Conservation (phyloP, 2,329 filamentous ascomycete genomes). For the Penicillium griseofulvum region DNA sequence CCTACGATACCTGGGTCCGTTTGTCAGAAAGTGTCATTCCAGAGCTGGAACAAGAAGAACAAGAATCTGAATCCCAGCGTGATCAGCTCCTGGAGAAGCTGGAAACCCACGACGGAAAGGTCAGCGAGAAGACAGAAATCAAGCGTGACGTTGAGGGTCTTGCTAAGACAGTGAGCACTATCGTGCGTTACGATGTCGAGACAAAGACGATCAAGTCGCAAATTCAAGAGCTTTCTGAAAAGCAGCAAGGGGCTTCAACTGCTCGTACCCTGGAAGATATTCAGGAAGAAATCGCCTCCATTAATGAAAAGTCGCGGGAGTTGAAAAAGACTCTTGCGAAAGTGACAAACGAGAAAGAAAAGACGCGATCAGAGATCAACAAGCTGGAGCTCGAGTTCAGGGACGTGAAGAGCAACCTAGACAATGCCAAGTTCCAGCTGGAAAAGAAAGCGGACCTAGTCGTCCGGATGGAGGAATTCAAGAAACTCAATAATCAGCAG, state of each 20-base stretch:
- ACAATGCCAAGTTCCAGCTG: constrained; percentile 67
- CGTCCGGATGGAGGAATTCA: constrained; percentile 70
- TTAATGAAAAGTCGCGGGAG: constrained; percentile 65
- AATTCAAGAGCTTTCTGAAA: constrained; percentile 70
- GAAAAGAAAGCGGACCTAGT: constrained; percentile 75
- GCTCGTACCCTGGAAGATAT: constrained; percentile 78
- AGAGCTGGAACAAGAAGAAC: constrained; percentile 61
- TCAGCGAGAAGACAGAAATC: constrained; percentile 61
- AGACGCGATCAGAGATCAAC: constrained; percentile 65
- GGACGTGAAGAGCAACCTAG: constrained; percentile 71
- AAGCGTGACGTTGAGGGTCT: constrained; percentile 74
- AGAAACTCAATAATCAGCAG: constrained; percentile 65
- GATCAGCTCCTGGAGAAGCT: constrained; percentile 59
- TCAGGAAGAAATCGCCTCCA: constrained; percentile 67
- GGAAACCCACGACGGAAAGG: constrained; percentile 65
- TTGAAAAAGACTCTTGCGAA: constrained; percentile 65
- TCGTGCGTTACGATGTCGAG: constrained; percentile 69
- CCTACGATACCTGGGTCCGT: constrained; percentile 72
- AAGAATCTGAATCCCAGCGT: constrained; percentile 60
- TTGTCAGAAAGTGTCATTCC: constrained; percentile 69
- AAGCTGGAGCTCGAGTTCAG: constrained; percentile 73
- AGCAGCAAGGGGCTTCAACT: constrained; percentile 66
- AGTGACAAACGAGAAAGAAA: constrained; percentile 68
- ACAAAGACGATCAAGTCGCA: constrained; percentile 69
- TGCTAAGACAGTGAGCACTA: constrained; percentile 71